Conservation (phyloP, 768 basidiomycete genomes). For the Mycena polygramma region DNA sequence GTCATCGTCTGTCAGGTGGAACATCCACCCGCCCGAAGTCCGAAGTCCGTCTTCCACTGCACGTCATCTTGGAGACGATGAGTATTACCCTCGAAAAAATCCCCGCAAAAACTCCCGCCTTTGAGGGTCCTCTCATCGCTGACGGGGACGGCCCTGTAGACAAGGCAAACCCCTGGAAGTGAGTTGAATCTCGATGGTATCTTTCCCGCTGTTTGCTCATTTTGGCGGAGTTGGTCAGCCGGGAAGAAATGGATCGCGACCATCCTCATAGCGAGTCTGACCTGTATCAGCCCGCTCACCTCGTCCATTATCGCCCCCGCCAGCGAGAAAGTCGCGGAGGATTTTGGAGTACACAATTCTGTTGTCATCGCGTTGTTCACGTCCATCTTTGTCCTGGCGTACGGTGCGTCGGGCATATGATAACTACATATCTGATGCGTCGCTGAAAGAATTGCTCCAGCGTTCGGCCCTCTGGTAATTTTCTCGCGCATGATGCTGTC, state of each 20-base stretch:
- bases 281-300: constrained; percentile 76
- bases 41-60: no score
- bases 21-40: no score
- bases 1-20: no score
- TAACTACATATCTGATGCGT: background rate
- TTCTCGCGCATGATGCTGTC: no score
- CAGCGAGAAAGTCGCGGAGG: constrained; percentile 57
- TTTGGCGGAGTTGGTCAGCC: constrained; percentile 64
- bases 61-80: no score
- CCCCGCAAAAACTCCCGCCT: no score
- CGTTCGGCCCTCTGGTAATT: constrained; percentile 63
- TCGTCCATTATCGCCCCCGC: constrained; percentile 86
- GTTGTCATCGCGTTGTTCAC: constrained; percentile 68
- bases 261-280: constrained; percentile 73
- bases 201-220: background rate
- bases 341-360: constrained; percentile 67
- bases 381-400: constrained; percentile 72
- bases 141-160: constrained; percentile 76
- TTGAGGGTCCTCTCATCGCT: no score
- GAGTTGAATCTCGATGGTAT: constrained; percentile 25
- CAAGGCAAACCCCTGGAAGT: constrained; percentile 72
- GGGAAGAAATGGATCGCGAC: constrained; percentile 75
- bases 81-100: no score
- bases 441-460: constrained; percentile 43
- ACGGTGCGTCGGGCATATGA: constrained; percentile 65